These are phyloP conservation scores for Candida argentea DNA, from an alignment of 805 yeast species.

Conservation along the genomic window DNA sequence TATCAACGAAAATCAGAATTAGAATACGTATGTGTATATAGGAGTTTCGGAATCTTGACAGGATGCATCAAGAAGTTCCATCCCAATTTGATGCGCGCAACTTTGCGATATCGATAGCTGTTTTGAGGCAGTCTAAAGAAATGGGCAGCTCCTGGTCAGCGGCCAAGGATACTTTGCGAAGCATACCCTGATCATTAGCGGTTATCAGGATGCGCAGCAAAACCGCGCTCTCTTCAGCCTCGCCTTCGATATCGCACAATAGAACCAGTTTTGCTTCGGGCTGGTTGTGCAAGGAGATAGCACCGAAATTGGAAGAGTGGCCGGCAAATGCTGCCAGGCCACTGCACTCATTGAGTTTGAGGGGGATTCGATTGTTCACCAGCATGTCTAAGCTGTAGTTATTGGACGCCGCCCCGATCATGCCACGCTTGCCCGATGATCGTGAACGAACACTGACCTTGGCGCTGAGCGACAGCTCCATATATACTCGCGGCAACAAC, in stretches of 20 bases:
- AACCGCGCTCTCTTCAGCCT: conserved; percentile 63
- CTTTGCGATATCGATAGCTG: conserved; percentile 38
- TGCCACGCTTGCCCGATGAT: conserved; percentile 26
- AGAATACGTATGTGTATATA: too few relatives aligned
- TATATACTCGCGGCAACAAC: conserved; percentile 55
- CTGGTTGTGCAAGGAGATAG: conserved; percentile 33
- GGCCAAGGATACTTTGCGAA: conserved; percentile 11
- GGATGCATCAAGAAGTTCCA: not conserved
- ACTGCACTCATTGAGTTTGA: conserved; percentile 18
- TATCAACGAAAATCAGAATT: too few relatives aligned
- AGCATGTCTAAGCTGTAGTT: conserved; percentile 46
- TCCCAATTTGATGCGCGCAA: conserved; percentile 18
- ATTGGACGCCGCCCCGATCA: conserved; percentile 34
- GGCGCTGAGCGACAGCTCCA: conserved; percentile 31
- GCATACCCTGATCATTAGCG: conserved; percentile 9
- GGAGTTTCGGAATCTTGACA: too few relatives aligned
- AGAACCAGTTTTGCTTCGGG: conserved; percentile 23
- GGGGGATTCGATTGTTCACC: conserved; percentile 14
- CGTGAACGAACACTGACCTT: conserved; percentile 43
- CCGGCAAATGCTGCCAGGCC: conserved; percentile 18
- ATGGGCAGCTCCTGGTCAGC: conserved; percentile 36
- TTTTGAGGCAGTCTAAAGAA: conserved; percentile 35
- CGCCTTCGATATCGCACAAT: conserved; percentile 74
- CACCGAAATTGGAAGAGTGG: conserved; percentile 49
- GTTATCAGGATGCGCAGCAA: conserved; percentile 44